Evolutionary conservation across 208 protist species (phyloP).

Genomic region (Crithidia expoeki): DNA sequence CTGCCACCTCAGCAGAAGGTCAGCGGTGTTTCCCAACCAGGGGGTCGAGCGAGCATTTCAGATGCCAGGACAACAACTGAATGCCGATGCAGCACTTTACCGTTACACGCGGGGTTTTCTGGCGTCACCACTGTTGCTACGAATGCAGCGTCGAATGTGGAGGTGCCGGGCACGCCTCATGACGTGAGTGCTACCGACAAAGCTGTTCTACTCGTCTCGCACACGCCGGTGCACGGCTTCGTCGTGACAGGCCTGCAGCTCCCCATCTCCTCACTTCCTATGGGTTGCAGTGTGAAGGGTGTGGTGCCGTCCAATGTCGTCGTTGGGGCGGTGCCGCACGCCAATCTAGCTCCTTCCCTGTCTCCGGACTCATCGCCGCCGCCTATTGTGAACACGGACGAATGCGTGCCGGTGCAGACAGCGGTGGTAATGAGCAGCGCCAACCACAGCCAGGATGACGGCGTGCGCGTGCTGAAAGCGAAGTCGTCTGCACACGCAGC

Average conservation of each 20-base stretch:
- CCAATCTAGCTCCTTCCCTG: not conserved
- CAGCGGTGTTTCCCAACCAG: not conserved
- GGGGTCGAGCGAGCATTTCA: not conserved
- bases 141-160: not conserved
- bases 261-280: not conserved
- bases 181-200: not conserved
- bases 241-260: constrained; percentile 16
- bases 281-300: not conserved
- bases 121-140: too few relatives aligned
- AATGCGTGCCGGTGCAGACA: not conserved
- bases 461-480: not conserved
- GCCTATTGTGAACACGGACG: not conserved
- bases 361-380: not conserved
- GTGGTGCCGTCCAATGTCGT: not conserved
- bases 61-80: not conserved
- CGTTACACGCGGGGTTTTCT: too few relatives aligned
- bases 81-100: too few relatives aligned
- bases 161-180: not conserved
- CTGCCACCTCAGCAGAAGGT: not conserved
- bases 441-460: not conserved
- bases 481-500: not conserved
- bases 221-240: constrained; percentile 15
- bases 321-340: not conserved
- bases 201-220: constrained; percentile 9
- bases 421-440: not conserved